phyloP scores from a whole-genome alignment of 164 flowering plant species.

The Macadamia tetraphylla region DNA sequence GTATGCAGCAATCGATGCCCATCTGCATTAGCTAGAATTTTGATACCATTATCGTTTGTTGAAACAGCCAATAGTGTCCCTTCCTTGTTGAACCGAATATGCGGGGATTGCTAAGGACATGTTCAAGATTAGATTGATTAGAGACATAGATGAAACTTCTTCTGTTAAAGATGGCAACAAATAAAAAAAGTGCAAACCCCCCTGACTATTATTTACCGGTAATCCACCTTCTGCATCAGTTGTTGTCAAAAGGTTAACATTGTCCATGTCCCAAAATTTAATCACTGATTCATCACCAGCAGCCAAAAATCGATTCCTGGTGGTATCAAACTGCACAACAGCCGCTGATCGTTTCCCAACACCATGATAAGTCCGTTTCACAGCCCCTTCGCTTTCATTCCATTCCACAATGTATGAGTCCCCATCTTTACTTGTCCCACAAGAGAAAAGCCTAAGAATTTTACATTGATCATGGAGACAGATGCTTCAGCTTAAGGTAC shows the following conservation, averaged over 20 bases:
- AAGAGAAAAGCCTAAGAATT: slow-evolving; percentile 47
- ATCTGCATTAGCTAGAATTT: slow-evolving; percentile 62
- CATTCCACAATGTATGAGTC: slow-evolving; percentile 58
- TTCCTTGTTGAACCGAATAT: slow-evolving; percentile 67
- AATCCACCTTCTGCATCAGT: slow-evolving; percentile 55
- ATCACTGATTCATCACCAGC: slow-evolving; percentile 55
- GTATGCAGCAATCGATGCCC: slow-evolving; percentile 56
- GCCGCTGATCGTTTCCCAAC: slow-evolving; percentile 48
- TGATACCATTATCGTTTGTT: slow-evolving; percentile 60
- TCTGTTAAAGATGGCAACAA: not conserved
- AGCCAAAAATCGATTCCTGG: slow-evolving; percentile 56
- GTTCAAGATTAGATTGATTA: slow-evolving; percentile 11
- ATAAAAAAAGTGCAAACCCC: no score
- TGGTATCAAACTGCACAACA: slow-evolving; percentile 67
- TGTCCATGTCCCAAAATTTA: slow-evolving; percentile 69
- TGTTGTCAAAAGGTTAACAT: slow-evolving; percentile 29
- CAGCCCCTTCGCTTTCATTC: slow-evolving; percentile 73
- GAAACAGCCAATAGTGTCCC: slow-evolving; percentile 71
- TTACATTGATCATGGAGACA: not conserved
- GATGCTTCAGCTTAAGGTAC: slow-evolving; percentile 5
- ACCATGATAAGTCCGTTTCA: slow-evolving; percentile 52
- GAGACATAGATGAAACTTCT: not conserved
- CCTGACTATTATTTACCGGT: slow-evolving; percentile 22
- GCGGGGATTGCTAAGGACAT: slow-evolving; percentile 53
- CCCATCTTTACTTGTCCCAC: slow-evolving; percentile 69